Base-by-base conservation (phyloP, 2,329 filamentous ascomycete species). In the Helminthosporium solani region DNA sequence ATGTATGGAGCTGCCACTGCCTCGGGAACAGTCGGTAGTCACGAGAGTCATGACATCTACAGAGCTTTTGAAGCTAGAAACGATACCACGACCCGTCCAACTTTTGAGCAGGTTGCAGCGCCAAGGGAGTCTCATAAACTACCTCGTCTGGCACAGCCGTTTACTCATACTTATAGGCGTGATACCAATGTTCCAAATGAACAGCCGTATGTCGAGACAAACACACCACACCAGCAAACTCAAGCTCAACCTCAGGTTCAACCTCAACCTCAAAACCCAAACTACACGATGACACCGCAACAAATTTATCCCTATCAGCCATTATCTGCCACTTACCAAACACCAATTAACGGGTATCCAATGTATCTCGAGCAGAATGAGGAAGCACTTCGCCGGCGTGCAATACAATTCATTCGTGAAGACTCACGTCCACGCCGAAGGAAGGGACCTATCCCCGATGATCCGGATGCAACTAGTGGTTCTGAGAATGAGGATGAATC, bases 31-130 rank as follows among this genome's bases (percentile, higher is more conserved):
- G 52, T 52, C 27, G 53, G 47, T 6, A 56, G 54, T 7, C 47
- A 57, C 20, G 40, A 47, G 35, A 50, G 44, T 12, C 47, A 56
- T 5, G 51, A 57, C 27, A 51, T 57, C 33, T 52, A 56, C 33
- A 52, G 47, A 2, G 52, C 48, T 44, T 53, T 48, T 33, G 52
- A 49, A 8, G 50, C 49, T 8, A 56, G 49, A 27, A 42, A 33
- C 15, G 18, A 42, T 6, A 36, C 37, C 9, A 12, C 38, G 11
- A 37, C 46, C 14, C 48, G 33, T n/a, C 38, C 48, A 15, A 28
- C 43, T 1, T 9, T 34, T 4, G 16, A 4, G 3, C 28, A 31
- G 28, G 7, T 31, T 31, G 28, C 8, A 14, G 14, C 36, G 5
- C 14, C 9, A 9, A 6, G 7, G n/a, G 16, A 15, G 21, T 23